Base-by-base conservation (phyloP, 164 flowering plant genomes). In the Vitis labrusca region DNA sequence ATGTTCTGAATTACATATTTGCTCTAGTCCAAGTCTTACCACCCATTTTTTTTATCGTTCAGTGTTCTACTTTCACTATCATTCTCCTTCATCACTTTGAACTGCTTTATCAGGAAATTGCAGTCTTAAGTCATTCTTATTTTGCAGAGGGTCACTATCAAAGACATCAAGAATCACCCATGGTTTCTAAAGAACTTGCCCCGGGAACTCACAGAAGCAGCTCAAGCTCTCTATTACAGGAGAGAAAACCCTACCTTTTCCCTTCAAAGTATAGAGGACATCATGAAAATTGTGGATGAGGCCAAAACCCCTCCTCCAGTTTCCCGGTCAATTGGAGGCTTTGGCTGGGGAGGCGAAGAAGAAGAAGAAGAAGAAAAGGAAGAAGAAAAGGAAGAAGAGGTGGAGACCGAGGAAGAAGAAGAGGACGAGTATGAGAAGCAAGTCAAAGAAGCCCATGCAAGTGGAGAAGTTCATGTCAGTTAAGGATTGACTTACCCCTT, bases 181-280 rank as follows among this genome's bases (percentile, higher is more conserved):
- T 90, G 95, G 93, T 90, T 90, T 76, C 71, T 88, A 60, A 90
- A 88, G 86, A 87, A 87, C 79, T 74, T 90, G 65, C 95, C 95
- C 3, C 83, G 85, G 72, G 93, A 87, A 70, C 82, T 90, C 10
- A 84, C 88, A 7, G 91, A 90, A 61, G 9, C 85, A 4, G 85
- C 82, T 61, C 95, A 90, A 74, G 82, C 85, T 5, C 63, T 76
- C 12, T 90, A 85, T 66, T 87, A 84, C 73, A 78, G 78, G 76
- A 79, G 74, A 74, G 86, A 86, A 48, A 80, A 82, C 66, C 88
- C 91, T 29, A 82, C 82, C 76, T 84, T 82, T 64, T 81, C 85
- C 61, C 82, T 78, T 54, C 92, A 88, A 78, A 84, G 78, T 37
- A 82, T 78, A 1, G 93, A 90, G 11, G 90, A 87, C 61, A 88